These are phyloP conservation scores for Persicaria tinctoria DNA, from an alignment of 148 eudicot genomes.

Conservation along the genomic window DNA sequence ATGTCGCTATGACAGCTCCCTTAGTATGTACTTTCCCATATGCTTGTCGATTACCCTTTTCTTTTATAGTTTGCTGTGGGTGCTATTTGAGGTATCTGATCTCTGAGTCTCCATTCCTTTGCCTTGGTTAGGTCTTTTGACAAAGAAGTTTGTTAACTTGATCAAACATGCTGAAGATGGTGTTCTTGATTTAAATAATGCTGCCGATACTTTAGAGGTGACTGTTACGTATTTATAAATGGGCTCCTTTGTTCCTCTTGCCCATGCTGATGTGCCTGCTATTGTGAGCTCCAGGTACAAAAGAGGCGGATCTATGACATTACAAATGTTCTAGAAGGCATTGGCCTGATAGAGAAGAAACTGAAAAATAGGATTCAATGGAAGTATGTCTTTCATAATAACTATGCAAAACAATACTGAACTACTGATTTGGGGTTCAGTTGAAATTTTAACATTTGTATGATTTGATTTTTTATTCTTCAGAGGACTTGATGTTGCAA, in stretches of 20 bases:
- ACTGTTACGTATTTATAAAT: not conserved
- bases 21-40: constrained; percentile 36
- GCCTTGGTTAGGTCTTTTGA: constrained; percentile 56
- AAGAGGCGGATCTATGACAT: constrained; percentile 98
- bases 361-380: constrained; percentile 94
- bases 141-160: constrained; percentile 83
- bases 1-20: constrained; percentile 94
- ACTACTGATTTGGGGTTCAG: not conserved
- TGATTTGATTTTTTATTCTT: constrained; percentile 21
- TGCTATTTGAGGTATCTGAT: not conserved
- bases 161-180: constrained; percentile 97
- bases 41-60: not conserved
- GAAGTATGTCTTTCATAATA: constrained; percentile 54
- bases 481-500: constrained; percentile 88
- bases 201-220: constrained; percentile 93
- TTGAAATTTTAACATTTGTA: not conserved
- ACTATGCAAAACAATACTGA: not conserved
- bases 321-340: constrained; percentile 96
- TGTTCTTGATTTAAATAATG: constrained; percentile 88
- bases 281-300: constrained; percentile 58
- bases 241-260: not conserved
- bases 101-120: constrained; percentile 4
- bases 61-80: not conserved
- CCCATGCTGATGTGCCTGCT: constrained; percentile 7
- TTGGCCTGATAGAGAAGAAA: constrained; percentile 94